phyloP scores from a whole-genome alignment of 441 rosid genomes.

The Manihot esculenta region DNA sequence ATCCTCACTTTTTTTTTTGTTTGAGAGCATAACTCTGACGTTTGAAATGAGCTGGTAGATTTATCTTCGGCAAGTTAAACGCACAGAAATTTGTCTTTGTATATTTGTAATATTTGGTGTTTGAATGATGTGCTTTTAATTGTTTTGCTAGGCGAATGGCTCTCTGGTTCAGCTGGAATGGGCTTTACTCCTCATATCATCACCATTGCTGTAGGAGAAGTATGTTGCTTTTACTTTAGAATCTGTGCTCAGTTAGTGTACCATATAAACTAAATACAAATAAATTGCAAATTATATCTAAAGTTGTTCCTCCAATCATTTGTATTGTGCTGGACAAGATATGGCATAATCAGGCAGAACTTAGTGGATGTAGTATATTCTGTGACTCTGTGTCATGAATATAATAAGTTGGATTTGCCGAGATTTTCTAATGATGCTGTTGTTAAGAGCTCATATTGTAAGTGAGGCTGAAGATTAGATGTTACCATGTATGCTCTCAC shows the following conservation, averaged over 20 bases:
- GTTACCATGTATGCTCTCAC: neutral
- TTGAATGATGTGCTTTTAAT: conserved; percentile 22
- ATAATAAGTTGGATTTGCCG: neutral
- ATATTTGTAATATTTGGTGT: conserved; percentile 6
- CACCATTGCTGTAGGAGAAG: conserved; percentile 83
- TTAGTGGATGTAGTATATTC: conserved; percentile 2
- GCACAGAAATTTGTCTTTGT: neutral
- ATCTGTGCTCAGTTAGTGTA: conserved; percentile 1
- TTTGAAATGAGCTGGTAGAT: neutral
- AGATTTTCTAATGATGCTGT: neutral
- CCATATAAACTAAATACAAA: neutral
- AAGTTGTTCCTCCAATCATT: neutral
- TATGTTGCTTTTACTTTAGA: conserved; percentile 34
- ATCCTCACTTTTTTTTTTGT: neutral
- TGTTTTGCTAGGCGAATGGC: conserved; percentile 66
- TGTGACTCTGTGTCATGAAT: neutral
- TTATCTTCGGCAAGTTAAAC: neutral
- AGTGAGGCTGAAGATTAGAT: neutral
- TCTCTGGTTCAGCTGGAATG: conserved; percentile 82
- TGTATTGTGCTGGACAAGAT: conserved; percentile 2
- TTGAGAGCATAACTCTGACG: neutral
- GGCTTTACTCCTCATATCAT: conserved; percentile 94
- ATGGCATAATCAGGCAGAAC: neutral
- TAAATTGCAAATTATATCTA: neutral
- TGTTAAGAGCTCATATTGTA: neutral